phyloP scores from a whole-genome alignment of 164 flowering plant species.

The Annona squamosa region DNA sequence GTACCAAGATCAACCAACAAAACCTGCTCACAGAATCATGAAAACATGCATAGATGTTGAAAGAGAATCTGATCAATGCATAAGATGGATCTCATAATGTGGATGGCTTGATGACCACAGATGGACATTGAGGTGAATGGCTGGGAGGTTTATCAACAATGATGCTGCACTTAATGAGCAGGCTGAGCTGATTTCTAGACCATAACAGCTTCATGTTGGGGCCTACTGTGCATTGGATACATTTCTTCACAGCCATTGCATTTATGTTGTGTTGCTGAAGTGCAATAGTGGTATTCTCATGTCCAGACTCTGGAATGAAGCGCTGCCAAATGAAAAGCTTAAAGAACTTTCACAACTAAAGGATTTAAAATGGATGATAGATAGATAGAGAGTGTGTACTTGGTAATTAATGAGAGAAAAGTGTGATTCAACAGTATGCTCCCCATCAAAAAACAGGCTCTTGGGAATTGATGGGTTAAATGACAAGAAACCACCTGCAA shows the following conservation, averaged over 20 bases:
- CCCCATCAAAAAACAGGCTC: slow-evolving; percentile 75
- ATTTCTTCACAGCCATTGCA: not conserved
- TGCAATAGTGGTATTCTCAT: not conserved
- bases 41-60: not conserved
- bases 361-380: slow-evolving; percentile 1
- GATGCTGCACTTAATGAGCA: not conserved
- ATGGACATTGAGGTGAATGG: not conserved
- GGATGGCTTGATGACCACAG: not conserved
- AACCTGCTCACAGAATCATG: not conserved
- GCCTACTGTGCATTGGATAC: not conserved
- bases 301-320: too few relatives aligned
- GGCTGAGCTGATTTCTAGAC: not conserved
- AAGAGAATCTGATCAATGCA: not conserved
- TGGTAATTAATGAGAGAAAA: slow-evolving; percentile 81
- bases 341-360: too few relatives aligned
- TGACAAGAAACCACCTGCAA: slow-evolving; percentile 91
- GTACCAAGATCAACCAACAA: too few relatives aligned
- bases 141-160: not conserved
- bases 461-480: slow-evolving; percentile 87
- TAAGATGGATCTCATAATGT: not conserved
- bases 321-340: too few relatives aligned
- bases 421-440: slow-evolving; percentile 71
- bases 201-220: not conserved
- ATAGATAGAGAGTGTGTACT: slow-evolving; percentile 32
- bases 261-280: not conserved